These are phyloP conservation scores for Pleurotus tuoliensis DNA, from an alignment of 768 basidiomycete species.

Conservation along the genomic window DNA sequence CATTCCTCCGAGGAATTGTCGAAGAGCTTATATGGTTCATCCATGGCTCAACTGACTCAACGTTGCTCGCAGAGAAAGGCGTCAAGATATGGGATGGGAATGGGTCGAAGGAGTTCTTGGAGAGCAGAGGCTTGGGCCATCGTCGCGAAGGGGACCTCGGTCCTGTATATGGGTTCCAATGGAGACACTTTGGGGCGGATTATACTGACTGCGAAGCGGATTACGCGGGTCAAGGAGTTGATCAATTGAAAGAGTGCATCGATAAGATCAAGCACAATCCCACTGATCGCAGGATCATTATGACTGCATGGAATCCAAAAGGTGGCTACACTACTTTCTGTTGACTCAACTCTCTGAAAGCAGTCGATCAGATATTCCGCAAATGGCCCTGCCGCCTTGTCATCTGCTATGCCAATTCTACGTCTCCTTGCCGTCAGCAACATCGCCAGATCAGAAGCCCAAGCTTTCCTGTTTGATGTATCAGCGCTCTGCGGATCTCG, in stretches of 20 bases:
- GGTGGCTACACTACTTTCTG: slow-evolving; percentile 46
- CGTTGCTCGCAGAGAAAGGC: slow-evolving; percentile 69
- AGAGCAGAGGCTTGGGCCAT: slow-evolving; percentile 78
- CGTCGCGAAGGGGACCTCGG: slow-evolving; percentile 90
- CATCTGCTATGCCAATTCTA: slow-evolving; percentile 99
- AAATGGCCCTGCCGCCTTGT: slow-evolving; percentile 97
- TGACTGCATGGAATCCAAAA: slow-evolving; percentile 98
- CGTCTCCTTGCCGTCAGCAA: slow-evolving; percentile 73
- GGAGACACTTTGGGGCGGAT: slow-evolving; percentile 90
- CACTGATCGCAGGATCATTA: slow-evolving; percentile 88
- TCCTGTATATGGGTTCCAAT: slow-evolving; percentile 96
- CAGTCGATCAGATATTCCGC: slow-evolving; percentile 64
- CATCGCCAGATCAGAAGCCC: slow-evolving; percentile 46
- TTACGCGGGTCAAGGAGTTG: slow-evolving; percentile 83
- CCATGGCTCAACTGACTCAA: slow-evolving; percentile 78
- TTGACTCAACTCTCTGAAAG: neutral
- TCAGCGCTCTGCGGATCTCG: slow-evolving; percentile 95
- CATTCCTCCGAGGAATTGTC: slow-evolving; percentile 85
- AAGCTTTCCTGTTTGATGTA: slow-evolving; percentile 94
- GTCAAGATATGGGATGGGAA: slow-evolving; percentile 99
- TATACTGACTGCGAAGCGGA: slow-evolving; percentile 72
- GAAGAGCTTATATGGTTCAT: slow-evolving; percentile 97
- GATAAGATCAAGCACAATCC: slow-evolving; percentile 90
- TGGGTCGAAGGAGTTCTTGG: slow-evolving; percentile 82
- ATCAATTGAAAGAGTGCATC: slow-evolving; percentile 88